Conservation (phyloP, 306 rosid species). For the Hylodesmum podocarpum region DNA sequence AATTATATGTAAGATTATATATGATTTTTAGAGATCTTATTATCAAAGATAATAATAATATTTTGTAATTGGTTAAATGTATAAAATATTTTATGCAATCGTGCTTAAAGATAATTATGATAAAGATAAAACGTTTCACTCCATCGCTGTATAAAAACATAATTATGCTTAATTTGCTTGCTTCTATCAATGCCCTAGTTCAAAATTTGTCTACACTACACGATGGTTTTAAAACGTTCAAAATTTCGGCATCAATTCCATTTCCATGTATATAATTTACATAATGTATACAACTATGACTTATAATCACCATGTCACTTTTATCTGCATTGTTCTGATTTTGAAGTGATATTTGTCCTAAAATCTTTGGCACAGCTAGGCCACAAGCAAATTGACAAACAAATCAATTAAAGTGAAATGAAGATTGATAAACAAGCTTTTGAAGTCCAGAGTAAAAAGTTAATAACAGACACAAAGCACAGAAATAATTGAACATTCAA, state of each 20-base stretch:
- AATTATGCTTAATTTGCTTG: background rate
- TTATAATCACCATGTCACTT: background rate
- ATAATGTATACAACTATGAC: background rate
- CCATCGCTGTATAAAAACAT: too few relatives aligned
- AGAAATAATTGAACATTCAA: slow-evolving; percentile 8
- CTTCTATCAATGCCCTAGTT: background rate
- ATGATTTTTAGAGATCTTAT: too few relatives aligned
- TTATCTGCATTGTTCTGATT: background rate
- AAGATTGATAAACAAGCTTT: background rate
- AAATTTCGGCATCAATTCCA: too few relatives aligned
- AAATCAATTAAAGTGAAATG: background rate
- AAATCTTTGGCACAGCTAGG: background rate
- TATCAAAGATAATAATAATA: too few relatives aligned
- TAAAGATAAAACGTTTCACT: too few relatives aligned
- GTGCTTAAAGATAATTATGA: too few relatives aligned
- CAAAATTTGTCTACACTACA: background rate
- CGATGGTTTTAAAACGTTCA: too few relatives aligned
- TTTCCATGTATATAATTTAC: background rate
- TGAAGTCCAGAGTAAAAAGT: background rate
- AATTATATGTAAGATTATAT: too few relatives aligned
- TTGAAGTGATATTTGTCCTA: background rate
- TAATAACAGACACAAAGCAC: background rate
- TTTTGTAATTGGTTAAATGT: too few relatives aligned
- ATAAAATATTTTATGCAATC: too few relatives aligned
- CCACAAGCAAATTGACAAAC: background rate